These are phyloP conservation scores for Rhizopogon rudus DNA, from an alignment of 768 basidiomycete species.

Conservation along the genomic window DNA sequence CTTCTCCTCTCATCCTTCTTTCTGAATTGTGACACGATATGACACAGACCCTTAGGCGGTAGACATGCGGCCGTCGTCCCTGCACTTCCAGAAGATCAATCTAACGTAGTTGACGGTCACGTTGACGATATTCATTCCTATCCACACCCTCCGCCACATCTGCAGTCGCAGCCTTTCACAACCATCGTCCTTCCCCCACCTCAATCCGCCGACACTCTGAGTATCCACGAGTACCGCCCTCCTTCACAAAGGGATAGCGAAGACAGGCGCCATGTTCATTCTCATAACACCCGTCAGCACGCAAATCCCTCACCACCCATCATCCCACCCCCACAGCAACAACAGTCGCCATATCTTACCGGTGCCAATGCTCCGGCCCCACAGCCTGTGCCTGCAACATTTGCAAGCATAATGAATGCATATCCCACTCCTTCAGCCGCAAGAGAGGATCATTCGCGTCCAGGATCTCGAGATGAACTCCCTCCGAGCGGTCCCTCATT, in stretches of 20 bases:
- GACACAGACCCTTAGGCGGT: slow-evolving; percentile 65
- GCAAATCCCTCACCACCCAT: slow-evolving; percentile 19
- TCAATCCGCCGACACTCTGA: slow-evolving; percentile 20
- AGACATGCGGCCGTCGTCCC: slow-evolving; percentile 80
- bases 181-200: slow-evolving; percentile 29
- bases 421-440: slow-evolving; percentile 38
- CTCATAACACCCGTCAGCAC: slow-evolving; percentile 9
- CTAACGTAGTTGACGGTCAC: slow-evolving; percentile 13
- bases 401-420: slow-evolving; percentile 72
- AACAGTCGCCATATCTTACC: slow-evolving; percentile 16
- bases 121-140: slow-evolving; percentile 19
- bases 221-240: slow-evolving; percentile 28
- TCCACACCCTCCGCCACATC: slow-evolving; percentile 15
- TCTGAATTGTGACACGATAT: slow-evolving; percentile 29
- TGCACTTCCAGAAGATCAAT: slow-evolving; percentile 69
- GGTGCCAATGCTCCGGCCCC: slow-evolving; percentile 11
- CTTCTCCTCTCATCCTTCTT: slow-evolving; percentile 20
- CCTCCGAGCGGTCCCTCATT: not conserved
- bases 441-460: slow-evolving; percentile 21
- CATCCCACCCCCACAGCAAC: slow-evolving; percentile 16
- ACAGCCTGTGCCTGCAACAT: slow-evolving; percentile 43
- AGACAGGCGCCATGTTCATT: slow-evolving; percentile 15
- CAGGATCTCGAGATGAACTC: slow-evolving; percentile 21
- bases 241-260: slow-evolving; percentile 16
- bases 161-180: slow-evolving; percentile 20